Conservation (phyloP, 192 early-diverging fungal genomes). For the Backusella morwellensis region DNA sequence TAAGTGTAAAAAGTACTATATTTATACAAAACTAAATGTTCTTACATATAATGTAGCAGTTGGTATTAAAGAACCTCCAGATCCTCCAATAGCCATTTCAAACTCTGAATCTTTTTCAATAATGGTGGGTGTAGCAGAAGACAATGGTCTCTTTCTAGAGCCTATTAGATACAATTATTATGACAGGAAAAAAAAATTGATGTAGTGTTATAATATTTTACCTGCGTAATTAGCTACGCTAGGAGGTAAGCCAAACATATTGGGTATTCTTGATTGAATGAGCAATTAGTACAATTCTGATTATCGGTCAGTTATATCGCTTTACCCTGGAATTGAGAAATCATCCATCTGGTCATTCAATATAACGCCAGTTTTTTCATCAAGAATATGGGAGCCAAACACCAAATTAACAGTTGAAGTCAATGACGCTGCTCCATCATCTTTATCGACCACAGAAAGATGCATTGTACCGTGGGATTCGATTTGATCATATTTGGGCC, state of each 20-base stretch:
- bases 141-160: conserved; percentile 83
- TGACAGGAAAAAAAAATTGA: neutral
- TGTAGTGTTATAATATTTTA: neutral
- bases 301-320: neutral
- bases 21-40: neutral
- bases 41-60: conserved; percentile 65
- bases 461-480: conserved; percentile 92
- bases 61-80: conserved; percentile 84
- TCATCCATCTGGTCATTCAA: conserved; percentile 97
- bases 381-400: conserved; percentile 88
- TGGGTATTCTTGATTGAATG: conserved; percentile 39
- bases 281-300: neutral
- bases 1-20: neutral
- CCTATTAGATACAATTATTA: conserved; percentile 35
- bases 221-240: conserved; percentile 80
- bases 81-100: conserved; percentile 78
- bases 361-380: conserved; percentile 83
- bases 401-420: conserved; percentile 89
- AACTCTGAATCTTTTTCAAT: conserved; percentile 61
- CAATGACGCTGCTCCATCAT: conserved; percentile 78
- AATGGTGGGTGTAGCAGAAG: conserved; percentile 63
- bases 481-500: conserved; percentile 71
- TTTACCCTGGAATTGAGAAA: conserved; percentile 69
- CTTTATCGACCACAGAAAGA: conserved; percentile 73
- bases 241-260: conserved; percentile 78